Evolutionary conservation across 2,329 filamentous ascomycete genomes (phyloP), one percentile per base, ranked within the genome.

Genomic region (Grosmannia huntii): DNA sequence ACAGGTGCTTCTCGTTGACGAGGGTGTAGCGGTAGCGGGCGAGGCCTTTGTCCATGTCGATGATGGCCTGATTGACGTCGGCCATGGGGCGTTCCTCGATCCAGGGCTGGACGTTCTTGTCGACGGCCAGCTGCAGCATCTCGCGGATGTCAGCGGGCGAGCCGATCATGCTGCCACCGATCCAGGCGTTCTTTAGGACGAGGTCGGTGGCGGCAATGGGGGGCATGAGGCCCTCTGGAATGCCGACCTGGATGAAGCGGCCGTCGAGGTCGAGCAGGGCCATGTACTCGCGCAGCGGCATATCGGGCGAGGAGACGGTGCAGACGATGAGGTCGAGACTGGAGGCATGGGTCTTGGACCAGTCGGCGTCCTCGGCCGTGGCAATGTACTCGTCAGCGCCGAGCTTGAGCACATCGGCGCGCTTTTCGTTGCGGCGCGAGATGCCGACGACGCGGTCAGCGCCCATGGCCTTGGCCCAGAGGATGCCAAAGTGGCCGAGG

Each of bases 311-410:
- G 64, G 87, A 25, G 21, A 49, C 85, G 7, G 83, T 85, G 77
- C 86, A 89, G 75, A 90, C 70, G 69, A 90, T 87, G 65, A 90
- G 77, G 73, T 90, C 87, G 65, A 90, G 89, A 1, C 80, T 83
- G 74, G 81, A 78, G 66, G 72, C 66, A 68, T 84, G 80, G 9
- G 72, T 71, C 68, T 74, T 71, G 64, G 78, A 77, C 81, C 82
- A 85, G 67, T 9, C 11, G 11, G 74, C 74, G 67, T 77, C 72
- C 67, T 83, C 80, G 38, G 71, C 67, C 0, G 80, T 83, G 16
- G 80, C 81, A 53, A 85, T 70, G 72, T 79, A 84, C 7, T 79
- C 81, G 65, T 81, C 77, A 44, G 80, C 82, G 16, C 82, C 82
- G 74, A 85, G 77, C 68, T 75, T 75, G 65, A 66, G 68, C 16